Base-by-base conservation (phyloP, 2,329 filamentous ascomycete species). In the Cordyceps sp. region DNA sequence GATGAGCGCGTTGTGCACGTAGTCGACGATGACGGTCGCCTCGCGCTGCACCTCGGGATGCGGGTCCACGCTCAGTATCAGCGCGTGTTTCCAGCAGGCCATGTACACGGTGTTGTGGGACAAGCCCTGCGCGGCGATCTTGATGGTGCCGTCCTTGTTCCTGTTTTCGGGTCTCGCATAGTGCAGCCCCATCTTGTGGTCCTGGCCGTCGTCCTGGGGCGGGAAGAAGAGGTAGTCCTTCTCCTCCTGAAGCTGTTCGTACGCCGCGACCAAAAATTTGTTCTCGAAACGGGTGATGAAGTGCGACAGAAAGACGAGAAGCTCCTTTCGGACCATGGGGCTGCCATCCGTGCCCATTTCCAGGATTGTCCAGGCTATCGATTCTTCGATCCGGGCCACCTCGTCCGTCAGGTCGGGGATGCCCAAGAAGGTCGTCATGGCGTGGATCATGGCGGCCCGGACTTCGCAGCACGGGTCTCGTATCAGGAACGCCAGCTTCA, bases 341-440 rank as follows among this genome's bases (percentile, higher is more conserved):
- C 85, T 94, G 22, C 88, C 90, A 53, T 98, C 90, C 35, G 84
- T 83, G 16, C 83, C 79, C 79, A 96, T 88, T 38, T 90, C 76
- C 26, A 96, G 66, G 26, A 96, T 71, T 10, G 84, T 83, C 60
- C 83, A 81, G 4, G 90, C 85, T 42, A 98, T 76, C 1, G 77
- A 79, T 53, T 94, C 86, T 52, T 98, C 90, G 36, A 90, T 84
- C 37, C 83, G 76, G 8, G 81, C 83, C 29, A 93, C 82, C 52
- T 93, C 84, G 40, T 92, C 78, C 1, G 86, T 94, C 41, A 93
- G 58, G 48, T 94, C 86, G 0, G 84, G 83, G 33, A 96, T 94
- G 18, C 88, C 88, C 16, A 98, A 61, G 58, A 98, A 94, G 5
- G 81, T 90, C 0, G 85, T 93, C 59, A 96, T 72, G 20, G 90